These are phyloP conservation scores for Ophiocytium majus DNA, from an alignment of 352 stramenopile genomes.

Conservation along the genomic window DNA sequence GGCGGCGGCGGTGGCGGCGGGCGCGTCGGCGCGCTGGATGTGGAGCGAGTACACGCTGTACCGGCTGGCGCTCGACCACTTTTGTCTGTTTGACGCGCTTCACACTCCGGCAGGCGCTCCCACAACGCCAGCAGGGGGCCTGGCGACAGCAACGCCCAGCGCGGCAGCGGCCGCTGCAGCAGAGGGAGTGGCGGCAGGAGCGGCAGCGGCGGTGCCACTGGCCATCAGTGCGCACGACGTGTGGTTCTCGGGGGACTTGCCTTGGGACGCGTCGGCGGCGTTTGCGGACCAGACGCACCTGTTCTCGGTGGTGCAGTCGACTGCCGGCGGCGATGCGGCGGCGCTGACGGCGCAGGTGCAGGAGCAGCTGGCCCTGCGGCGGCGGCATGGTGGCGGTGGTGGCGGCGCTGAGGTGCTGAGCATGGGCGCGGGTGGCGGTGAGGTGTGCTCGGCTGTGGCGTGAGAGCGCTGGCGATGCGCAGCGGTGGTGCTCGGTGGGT, in stretches of 20 bases:
- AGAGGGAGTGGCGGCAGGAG: background rate
- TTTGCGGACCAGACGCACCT: background rate
- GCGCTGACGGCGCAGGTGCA: background rate
- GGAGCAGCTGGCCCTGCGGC: background rate
- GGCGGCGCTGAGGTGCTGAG: background rate
- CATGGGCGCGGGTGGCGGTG: background rate
- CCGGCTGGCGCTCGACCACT: conserved; percentile 49
- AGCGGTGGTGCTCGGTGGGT: too few species aligned
- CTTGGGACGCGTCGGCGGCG: conserved; percentile 18
- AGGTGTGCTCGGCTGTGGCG: too few species aligned
- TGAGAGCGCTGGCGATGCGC: too few species aligned
- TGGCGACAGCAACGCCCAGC: background rate
- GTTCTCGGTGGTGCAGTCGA: conserved; percentile 33
- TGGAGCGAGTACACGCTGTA: conserved; percentile 58
- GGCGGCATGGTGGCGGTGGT: too few species aligned
- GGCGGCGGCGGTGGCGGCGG: conserved; percentile 13
- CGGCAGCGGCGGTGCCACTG: background rate
- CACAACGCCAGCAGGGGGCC: background rate
- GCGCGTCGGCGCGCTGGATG: background rate
- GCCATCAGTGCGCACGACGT: conserved; percentile 29
- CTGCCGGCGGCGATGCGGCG: background rate
- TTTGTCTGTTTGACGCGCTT: conserved; percentile 35
- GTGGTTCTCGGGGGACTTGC: conserved; percentile 23
- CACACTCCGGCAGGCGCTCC: background rate
- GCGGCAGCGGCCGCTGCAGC: background rate